These are phyloP conservation scores for Tetradesmus lagerheimii DNA, from an alignment of 139 green algal genomes.

Conservation along the genomic window DNA sequence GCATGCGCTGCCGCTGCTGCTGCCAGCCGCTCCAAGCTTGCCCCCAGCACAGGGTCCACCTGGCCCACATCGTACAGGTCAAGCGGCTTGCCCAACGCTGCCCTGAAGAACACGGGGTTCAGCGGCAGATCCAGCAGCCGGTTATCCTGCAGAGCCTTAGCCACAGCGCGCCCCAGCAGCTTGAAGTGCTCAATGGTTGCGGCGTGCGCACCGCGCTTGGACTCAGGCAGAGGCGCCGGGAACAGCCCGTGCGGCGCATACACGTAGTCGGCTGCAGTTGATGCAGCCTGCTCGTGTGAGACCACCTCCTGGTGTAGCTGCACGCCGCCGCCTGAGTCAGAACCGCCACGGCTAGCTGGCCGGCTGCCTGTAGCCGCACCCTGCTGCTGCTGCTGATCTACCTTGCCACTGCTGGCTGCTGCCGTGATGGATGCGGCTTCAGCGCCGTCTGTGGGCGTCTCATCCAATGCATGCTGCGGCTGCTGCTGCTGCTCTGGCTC, in stretches of 20 bases:
- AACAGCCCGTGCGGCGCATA: slow-evolving; percentile 91
- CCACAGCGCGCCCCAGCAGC: slow-evolving; percentile 89
- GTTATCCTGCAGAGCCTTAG: slow-evolving; percentile 94
- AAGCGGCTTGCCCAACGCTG: slow-evolving; percentile 66
- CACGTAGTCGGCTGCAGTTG: slow-evolving; percentile 66
- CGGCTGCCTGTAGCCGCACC: background rate
- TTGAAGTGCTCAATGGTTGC: slow-evolving; percentile 81
- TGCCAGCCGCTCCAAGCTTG: slow-evolving; percentile 81
- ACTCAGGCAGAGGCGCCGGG: slow-evolving; percentile 76
- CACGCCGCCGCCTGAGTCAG: slow-evolving; percentile 10
- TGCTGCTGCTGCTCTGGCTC: slow-evolving; percentile 22
- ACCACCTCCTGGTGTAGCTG: slow-evolving; percentile 34
- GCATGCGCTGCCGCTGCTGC: slow-evolving; percentile 49
- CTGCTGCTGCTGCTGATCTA: slow-evolving; percentile 15
- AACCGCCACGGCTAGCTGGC: background rate
- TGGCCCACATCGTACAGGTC: slow-evolving; percentile 83
- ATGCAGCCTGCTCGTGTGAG: slow-evolving; percentile 20
- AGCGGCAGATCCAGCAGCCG: slow-evolving; percentile 95
- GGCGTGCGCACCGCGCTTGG: slow-evolving; percentile 5
- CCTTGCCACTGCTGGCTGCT: background rate
- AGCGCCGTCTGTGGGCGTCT: background rate
- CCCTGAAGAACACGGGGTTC: slow-evolving; percentile 86
- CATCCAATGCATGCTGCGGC: background rate
- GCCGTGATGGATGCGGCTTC: background rate
- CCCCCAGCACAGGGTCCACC: slow-evolving; percentile 84